Conservation (phyloP, 1,139 yeast genomes). For the Schwanniomyces etchellsii region DNA sequence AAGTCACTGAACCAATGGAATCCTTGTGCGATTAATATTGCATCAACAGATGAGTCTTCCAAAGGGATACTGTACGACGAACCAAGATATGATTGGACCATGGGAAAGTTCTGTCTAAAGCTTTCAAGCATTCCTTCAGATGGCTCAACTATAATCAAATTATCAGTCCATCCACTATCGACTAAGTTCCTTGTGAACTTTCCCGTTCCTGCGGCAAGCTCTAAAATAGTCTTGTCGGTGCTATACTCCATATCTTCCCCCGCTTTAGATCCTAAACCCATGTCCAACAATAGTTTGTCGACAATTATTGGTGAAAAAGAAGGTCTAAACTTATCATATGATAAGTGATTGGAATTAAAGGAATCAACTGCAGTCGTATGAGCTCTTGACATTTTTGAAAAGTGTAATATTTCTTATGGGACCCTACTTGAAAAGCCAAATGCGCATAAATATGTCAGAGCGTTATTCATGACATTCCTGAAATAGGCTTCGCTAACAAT, state of each 20-base stretch:
- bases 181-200: slow-evolving; percentile 51
- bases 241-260: slow-evolving; percentile 9
- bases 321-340: slow-evolving; percentile 56
- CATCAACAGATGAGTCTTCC: slow-evolving; percentile 41
- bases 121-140: slow-evolving; percentile 53
- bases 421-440: no score
- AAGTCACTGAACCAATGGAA: slow-evolving; percentile 64
- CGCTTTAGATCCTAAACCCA: slow-evolving; percentile 20
- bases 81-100: slow-evolving; percentile 31
- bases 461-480: neutral
- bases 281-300: slow-evolving; percentile 34
- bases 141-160: slow-evolving; percentile 50
- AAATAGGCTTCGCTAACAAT: neutral
- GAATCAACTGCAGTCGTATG: slow-evolving; percentile 37
- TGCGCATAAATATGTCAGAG: no score
- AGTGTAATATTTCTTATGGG: no score
- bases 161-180: slow-evolving; percentile 31
- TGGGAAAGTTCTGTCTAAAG: slow-evolving; percentile 45
- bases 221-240: slow-evolving; percentile 34
- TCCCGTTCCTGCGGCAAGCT: slow-evolving; percentile 64
- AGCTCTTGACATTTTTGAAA: slow-evolving; percentile 13
- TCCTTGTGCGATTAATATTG: slow-evolving; percentile 58
- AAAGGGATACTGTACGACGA: slow-evolving; percentile 48
- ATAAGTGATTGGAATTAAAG: slow-evolving; percentile 47
- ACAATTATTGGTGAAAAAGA: slow-evolving; percentile 45